Evolutionary conservation across 805 yeast species (phyloP).

Genomic region (Lachancea sp.): DNA sequence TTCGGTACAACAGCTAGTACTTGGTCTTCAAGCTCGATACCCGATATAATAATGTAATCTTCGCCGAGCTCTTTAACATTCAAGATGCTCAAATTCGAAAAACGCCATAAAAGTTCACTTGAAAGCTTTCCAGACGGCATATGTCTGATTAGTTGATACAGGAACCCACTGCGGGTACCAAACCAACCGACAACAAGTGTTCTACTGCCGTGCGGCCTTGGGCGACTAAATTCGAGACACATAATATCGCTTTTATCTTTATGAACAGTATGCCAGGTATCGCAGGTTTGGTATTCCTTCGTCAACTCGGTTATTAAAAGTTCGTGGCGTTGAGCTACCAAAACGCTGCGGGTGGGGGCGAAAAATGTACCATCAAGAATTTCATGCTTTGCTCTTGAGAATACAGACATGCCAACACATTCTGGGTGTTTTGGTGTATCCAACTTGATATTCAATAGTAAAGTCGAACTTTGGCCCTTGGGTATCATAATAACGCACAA

Average conservation of each 20-base stretch:
- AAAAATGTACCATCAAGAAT: slow-evolving; percentile 1
- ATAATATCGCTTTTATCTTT: slow-evolving; percentile 2
- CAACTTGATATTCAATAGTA: neutral
- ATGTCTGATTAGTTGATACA: neutral
- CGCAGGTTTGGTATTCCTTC: neutral
- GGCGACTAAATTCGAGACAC: neutral
- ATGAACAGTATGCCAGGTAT: neutral
- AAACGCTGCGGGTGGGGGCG: neutral
- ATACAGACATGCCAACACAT: neutral
- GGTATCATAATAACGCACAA: neutral
- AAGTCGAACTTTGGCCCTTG: neutral
- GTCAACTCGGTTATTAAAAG: neutral
- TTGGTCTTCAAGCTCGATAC: neutral
- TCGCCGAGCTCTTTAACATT: slow-evolving; percentile 1
- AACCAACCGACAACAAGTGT: slow-evolving; percentile 2
- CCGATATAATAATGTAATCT: slow-evolving; percentile 1
- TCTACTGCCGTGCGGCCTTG: neutral
- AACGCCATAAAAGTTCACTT: neutral
- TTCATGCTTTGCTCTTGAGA: neutral
- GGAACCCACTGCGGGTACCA: slow-evolving; percentile 3
- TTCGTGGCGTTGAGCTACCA: neutral
- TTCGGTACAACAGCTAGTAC: neutral
- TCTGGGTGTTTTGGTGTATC: neutral
- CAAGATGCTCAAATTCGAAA: slow-evolving; percentile 1
- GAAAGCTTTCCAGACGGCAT: neutral